These are phyloP conservation scores for Lactifluus echinatus DNA, from an alignment of 768 basidiomycete genomes.

Conservation along the genomic window DNA sequence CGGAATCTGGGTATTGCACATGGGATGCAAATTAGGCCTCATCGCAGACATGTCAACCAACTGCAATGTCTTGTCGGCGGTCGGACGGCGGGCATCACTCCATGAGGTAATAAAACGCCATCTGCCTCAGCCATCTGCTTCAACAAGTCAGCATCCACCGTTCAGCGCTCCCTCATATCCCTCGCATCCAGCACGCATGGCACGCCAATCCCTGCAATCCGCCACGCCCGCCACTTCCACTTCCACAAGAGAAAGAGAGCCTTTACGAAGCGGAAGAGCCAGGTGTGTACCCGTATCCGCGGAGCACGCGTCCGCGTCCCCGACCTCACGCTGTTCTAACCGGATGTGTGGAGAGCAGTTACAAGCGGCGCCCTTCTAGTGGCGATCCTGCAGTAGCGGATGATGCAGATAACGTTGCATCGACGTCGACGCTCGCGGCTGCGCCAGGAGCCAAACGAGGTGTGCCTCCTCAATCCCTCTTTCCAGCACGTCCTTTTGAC, in stretches of 20 bases:
- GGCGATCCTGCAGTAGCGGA: neutral
- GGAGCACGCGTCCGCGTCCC: neutral
- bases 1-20: too few relatives aligned
- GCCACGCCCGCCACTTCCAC: neutral
- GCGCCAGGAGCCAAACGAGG: constrained; percentile 5
- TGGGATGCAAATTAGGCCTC: too few relatives aligned
- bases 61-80: too few relatives aligned
- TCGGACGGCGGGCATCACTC: too few relatives aligned
- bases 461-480: neutral
- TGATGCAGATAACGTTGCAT: neutral
- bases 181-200: neutral
- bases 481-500: neutral
- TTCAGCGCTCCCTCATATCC: neutral
- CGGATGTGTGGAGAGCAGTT: constrained; percentile 2
- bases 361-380: neutral
- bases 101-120: neutral
- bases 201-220: neutral
- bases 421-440: neutral
- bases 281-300: neutral
- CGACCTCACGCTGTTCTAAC: neutral
- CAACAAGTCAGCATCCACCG: constrained; percentile 9
- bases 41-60: neutral
- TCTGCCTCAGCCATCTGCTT: constrained; percentile 2
- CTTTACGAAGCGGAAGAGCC: neutral
- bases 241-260: neutral